Evolutionary conservation across 1,284 basidiomycete genomes (phyloP).

Genomic region (Ustilago sp.): DNA sequence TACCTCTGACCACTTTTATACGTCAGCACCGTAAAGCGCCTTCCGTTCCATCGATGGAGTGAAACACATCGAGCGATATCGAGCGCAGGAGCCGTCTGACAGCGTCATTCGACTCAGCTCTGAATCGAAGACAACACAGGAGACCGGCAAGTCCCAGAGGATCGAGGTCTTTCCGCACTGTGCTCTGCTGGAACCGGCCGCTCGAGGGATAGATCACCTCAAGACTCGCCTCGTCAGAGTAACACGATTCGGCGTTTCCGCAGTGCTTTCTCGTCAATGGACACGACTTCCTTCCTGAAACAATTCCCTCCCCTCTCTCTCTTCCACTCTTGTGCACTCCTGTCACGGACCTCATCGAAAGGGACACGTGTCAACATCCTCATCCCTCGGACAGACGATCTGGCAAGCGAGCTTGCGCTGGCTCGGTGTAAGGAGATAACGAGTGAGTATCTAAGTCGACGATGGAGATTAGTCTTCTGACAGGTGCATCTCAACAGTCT

Average conservation of each 20-base stretch:
- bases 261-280: background rate
- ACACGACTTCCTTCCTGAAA: background rate
- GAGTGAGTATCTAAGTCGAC: slow-evolving; percentile 6
- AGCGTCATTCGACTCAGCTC: slow-evolving; percentile 14
- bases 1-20: too few relatives aligned
- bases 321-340: background rate
- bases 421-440: background rate
- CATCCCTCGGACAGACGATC: background rate
- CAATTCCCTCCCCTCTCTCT: background rate
- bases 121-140: slow-evolving; percentile 8
- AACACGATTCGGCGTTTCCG: background rate
- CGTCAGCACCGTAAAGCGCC: too few relatives aligned
- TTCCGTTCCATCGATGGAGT: too few relatives aligned
- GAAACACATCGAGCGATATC: background rate
- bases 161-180: slow-evolving; percentile 10
- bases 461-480: background rate
- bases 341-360: background rate
- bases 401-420: background rate
- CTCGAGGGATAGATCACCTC: background rate
- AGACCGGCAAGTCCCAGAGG: slow-evolving; percentile 1
- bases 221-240: background rate
- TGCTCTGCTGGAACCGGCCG: slow-evolving; percentile 7
- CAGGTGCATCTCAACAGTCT: background rate
- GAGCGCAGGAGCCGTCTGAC: background rate
- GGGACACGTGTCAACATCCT: background rate